Conservation (phyloP, 495 filamentous ascomycete species). For the Hamigera avellanea region DNA sequence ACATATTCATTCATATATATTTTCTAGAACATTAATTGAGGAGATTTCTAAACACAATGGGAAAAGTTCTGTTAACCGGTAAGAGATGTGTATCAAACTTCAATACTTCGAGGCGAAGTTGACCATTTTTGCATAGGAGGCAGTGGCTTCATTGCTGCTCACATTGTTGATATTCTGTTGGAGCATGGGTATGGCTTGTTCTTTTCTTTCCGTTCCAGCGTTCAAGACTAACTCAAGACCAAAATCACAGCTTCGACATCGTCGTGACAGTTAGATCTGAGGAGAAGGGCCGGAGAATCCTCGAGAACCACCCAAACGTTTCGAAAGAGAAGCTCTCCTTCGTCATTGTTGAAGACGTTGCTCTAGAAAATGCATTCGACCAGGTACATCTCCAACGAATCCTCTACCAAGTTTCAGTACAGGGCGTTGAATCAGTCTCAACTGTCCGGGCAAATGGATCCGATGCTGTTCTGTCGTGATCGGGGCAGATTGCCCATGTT, state of each 20-base stretch:
- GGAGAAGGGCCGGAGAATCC: conserved; percentile 67
- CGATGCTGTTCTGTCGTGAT: no score
- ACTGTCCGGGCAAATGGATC: no score
- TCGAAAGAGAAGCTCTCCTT: conserved; percentile 57
- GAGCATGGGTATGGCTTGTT: conserved; percentile 33
- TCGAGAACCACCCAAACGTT: conserved; percentile 48
- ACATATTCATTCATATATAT: no score
- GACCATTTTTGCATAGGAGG: conserved; percentile 32
- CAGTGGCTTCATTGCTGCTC: conserved; percentile 66
- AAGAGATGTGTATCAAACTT: conserved; percentile 1
- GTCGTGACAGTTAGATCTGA: conserved; percentile 75
- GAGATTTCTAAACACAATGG: conserved; percentile 15
- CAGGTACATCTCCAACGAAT: conserved; percentile 28
- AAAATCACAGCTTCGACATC: conserved; percentile 46
- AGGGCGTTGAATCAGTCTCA: no score
- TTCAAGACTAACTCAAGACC: conserved; percentile 1
- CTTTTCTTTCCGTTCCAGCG: background rate
- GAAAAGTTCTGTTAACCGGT: conserved; percentile 33
- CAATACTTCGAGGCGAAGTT: background rate
- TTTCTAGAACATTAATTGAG: no score
- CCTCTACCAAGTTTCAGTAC: background rate
- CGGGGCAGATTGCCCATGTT: background rate
- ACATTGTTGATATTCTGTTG: conserved; percentile 67
- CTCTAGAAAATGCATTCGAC: conserved; percentile 63
- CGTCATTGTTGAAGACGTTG: conserved; percentile 75